Percentiles rank a stretch among this genome's conserved stretches.
phyloP scores from a whole-genome alignment of 495 filamentous ascomycete genomes.

The Podospora tetraspora region DNA sequence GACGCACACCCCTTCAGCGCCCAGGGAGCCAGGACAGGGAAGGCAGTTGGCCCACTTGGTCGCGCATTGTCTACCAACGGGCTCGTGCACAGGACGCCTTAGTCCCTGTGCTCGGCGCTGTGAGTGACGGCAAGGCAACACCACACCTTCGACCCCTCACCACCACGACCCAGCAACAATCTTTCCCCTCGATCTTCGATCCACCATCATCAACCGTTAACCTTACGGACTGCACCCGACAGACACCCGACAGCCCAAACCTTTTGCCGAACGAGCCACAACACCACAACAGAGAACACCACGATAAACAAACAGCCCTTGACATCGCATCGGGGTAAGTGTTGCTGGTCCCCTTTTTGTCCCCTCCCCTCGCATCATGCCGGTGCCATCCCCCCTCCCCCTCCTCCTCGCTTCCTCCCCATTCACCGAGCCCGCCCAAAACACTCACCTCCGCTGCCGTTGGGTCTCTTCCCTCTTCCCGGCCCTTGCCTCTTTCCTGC shows the following conservation, averaged over 20 bases:
- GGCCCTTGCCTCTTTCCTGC: slow-evolving; percentile 22
- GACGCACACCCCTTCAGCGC: slow-evolving; percentile 12
- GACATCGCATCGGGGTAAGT: not conserved
- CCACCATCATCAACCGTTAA: slow-evolving; percentile 11
- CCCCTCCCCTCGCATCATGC: not conserved
- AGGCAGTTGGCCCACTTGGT: slow-evolving; percentile 19
- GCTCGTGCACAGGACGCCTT: slow-evolving; percentile 9
- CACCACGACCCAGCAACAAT: slow-evolving; percentile 5
- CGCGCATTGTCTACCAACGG: slow-evolving; percentile 9
- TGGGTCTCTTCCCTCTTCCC: slow-evolving; percentile 9
- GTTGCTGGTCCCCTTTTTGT: not conserved
- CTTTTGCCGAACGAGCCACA: not conserved
- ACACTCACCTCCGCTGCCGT: slow-evolving; percentile 23
- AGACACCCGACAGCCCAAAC: not conserved
- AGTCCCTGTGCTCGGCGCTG: not conserved
- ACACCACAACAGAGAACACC: not conserved
- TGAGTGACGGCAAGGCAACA: slow-evolving; percentile 21
- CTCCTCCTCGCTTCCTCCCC: not conserved
- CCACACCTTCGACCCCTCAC: slow-evolving; percentile 7
- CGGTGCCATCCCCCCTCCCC: slow-evolving; percentile 6
- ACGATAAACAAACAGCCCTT: not conserved
- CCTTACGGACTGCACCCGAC: not conserved
- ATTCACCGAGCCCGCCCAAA: slow-evolving; percentile 28
- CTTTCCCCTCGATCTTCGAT: slow-evolving; percentile 1
- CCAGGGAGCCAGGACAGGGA: slow-evolving; percentile 1